These are phyloP conservation scores for Clavispora asparagi DNA, from an alignment of 805 yeast genomes.

Conservation along the genomic window DNA sequence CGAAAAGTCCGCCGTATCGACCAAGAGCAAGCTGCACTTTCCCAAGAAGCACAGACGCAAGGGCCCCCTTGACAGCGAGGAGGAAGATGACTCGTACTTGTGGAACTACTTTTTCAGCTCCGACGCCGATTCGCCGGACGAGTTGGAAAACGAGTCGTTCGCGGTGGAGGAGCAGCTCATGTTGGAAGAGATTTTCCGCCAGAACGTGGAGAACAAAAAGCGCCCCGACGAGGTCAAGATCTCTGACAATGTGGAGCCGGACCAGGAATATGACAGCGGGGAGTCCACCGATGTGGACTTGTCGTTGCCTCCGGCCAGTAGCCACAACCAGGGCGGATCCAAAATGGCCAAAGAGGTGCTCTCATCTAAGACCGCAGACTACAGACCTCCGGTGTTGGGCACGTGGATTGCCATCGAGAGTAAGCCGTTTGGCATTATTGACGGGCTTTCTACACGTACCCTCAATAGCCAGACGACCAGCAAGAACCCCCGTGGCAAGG, in stretches of 20 bases:
- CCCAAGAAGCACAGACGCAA: conserved; percentile 14
- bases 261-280: conserved; percentile 52
- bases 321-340: conserved; percentile 50
- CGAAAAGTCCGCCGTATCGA: conserved; percentile 5
- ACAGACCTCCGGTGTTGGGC: conserved; percentile 88
- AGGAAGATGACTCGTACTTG: conserved; percentile 65
- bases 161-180: conserved; percentile 18
- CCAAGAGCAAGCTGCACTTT: conserved; percentile 6
- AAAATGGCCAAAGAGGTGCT: conserved; percentile 90
- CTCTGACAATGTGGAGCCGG: conserved; percentile 16
- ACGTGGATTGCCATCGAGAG: conserved; percentile 79
- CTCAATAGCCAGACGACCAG: conserved; percentile 31
- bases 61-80: conserved; percentile 29
- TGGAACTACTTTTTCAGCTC: conserved; percentile 68
- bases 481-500: conserved; percentile 12
- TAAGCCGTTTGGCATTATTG: conserved; percentile 90
- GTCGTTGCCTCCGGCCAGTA: conserved; percentile 67
- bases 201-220: conserved; percentile 17
- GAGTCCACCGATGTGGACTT: conserved; percentile 94
- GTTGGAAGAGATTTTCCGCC: conserved; percentile 20
- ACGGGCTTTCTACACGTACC: conserved; percentile 87
- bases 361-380: conserved; percentile 78
- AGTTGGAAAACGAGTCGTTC: conserved; percentile 17
- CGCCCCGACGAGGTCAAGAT: conserved; percentile 2
- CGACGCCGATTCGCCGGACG: conserved; percentile 29